Percentiles rank a stretch among this genome's conserved stretches.
phyloP scores from a whole-genome alignment of 306 rosid species.

The Cucurbita moschata region DNA sequence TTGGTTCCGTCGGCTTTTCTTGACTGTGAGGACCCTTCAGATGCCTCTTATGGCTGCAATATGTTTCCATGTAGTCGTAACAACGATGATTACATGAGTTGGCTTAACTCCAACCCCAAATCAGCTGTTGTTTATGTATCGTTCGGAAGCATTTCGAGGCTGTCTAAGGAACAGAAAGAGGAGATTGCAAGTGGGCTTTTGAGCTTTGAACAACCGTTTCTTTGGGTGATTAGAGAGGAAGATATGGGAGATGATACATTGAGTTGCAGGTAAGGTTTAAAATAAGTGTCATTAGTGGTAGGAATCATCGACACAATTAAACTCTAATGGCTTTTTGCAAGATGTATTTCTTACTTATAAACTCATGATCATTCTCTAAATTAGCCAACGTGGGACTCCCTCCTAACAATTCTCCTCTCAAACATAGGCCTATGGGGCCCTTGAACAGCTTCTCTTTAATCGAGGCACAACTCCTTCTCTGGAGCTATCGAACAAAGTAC shows the following conservation, averaged over 20 bases:
- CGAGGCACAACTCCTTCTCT: too few species aligned
- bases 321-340: too few species aligned
- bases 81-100: constrained; percentile 17
- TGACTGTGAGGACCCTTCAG: constrained; percentile 21
- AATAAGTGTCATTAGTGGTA: too few species aligned
- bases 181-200: constrained; percentile 42
- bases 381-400: too few species aligned
- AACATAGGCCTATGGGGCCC: too few species aligned
- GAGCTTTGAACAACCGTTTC: constrained; percentile 19
- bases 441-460: too few species aligned
- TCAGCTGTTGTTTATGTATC: constrained; percentile 39
- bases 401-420: too few species aligned
- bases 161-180: constrained; percentile 30
- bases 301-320: too few species aligned
- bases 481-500: too few species aligned
- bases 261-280: neutral
- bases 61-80: neutral
- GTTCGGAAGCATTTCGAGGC: constrained; percentile 30
- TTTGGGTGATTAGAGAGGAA: constrained; percentile 38
- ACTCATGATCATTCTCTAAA: too few species aligned
- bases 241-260: neutral
- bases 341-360: too few species aligned
- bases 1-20: constrained; percentile 34
- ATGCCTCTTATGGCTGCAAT: constrained; percentile 29
- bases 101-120: constrained; percentile 37